Conservation (phyloP, 495 filamentous ascomycete species). For the Aspergillus mulundensis region DNA sequence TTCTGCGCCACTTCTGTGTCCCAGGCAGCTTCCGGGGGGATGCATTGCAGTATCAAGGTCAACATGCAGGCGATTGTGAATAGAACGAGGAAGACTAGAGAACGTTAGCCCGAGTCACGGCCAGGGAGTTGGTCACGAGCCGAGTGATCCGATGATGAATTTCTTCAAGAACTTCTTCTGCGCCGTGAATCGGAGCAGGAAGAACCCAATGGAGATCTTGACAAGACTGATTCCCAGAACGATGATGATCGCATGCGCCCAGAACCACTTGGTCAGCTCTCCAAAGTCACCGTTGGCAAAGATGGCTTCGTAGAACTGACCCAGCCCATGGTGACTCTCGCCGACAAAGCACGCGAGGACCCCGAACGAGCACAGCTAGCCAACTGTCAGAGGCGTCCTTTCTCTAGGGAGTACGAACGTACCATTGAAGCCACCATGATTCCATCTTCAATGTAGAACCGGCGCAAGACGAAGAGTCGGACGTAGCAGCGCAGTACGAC, state of each 20-base stretch:
- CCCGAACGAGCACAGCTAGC: conserved; percentile 14
- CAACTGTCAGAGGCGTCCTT: neutral
- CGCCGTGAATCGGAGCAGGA: conserved; percentile 39
- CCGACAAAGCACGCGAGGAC: conserved; percentile 19
- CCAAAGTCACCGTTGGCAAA: neutral
- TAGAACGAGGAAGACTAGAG: conserved; percentile 13
- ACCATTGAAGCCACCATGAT: conserved; percentile 15
- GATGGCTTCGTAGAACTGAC: conserved; percentile 11
- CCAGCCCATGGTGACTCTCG: conserved; percentile 18
- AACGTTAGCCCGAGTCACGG: neutral
- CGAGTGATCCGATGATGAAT: conserved; percentile 29
- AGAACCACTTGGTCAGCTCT: conserved; percentile 9
- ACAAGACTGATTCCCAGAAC: conserved; percentile 36
- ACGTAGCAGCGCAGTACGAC: conserved; percentile 19
- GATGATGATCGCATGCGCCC: conserved; percentile 19
- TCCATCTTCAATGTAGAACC: conserved; percentile 17
- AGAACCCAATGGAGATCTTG: conserved; percentile 46
- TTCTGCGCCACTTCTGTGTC: conserved; percentile 2
- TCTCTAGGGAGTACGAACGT: neutral
- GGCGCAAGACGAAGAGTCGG: conserved; percentile 13
- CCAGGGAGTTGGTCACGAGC: neutral
- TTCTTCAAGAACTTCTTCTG: conserved; percentile 27
- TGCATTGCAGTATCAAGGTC: conserved; percentile 19
- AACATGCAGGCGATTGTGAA: conserved; percentile 19
- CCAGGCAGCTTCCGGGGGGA: conserved; percentile 18